Evolutionary conservation across 1,284 basidiomycete species (phyloP).

Genomic region (Tylopilus sp.): DNA sequence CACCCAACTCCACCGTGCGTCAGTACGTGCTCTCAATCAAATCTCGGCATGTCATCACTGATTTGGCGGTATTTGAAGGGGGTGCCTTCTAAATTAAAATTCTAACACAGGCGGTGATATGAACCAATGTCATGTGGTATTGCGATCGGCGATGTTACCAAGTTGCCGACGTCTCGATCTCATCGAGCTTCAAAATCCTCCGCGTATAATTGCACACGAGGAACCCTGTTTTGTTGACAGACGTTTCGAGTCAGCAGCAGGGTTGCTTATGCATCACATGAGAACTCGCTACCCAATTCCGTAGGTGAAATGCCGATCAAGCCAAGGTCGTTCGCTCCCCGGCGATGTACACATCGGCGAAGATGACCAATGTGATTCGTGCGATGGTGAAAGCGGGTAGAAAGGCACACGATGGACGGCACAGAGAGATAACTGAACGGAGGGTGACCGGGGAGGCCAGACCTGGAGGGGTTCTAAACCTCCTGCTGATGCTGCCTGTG

Average conservation of each 20-base stretch:
- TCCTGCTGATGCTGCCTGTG: conserved; percentile 28
- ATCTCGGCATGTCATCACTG: too few relatives aligned
- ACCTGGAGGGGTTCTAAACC: conserved; percentile 24
- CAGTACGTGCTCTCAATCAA: too few relatives aligned
- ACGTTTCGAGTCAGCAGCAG: background rate
- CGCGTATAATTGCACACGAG: conserved; percentile 42
- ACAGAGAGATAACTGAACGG: conserved; percentile 34
- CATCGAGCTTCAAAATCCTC: conserved; percentile 40
- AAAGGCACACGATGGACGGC: conserved; percentile 50
- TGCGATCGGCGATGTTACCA: background rate
- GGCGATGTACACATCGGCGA: conserved; percentile 38
- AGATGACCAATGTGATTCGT: conserved; percentile 52
- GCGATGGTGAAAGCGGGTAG: conserved; percentile 43
- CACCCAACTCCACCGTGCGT: too few relatives aligned
- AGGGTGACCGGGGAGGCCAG: conserved; percentile 16
- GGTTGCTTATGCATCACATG: background rate
- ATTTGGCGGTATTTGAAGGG: too few relatives aligned
- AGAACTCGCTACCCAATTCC: conserved; percentile 50
- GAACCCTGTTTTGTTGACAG: conserved; percentile 43
- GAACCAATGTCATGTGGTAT: background rate
- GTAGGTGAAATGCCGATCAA: conserved; percentile 49
- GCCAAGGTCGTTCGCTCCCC: conserved; percentile 28
- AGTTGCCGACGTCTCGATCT: background rate
- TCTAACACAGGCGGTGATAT: background rate
- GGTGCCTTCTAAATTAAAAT: too few relatives aligned